Base-by-base conservation (phyloP, 2,329 filamentous ascomycete species). In the Ophiostoma novo-ulmi region DNA sequence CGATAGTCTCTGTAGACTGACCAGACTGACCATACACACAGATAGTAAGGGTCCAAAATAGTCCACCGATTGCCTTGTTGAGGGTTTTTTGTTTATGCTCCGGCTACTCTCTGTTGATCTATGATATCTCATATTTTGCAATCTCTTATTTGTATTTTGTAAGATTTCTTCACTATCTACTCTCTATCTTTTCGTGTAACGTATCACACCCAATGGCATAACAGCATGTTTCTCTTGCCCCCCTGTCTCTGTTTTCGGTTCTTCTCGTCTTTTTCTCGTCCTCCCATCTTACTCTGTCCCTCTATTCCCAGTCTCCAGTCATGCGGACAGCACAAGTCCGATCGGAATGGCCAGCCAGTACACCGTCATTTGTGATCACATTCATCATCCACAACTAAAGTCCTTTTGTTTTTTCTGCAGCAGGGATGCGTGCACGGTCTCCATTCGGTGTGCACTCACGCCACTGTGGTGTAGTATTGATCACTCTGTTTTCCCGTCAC, bases 361-460 rank as follows among this genome's bases (percentile, higher is more conserved):
- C 63, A 65, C 63, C 63, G 63, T 65, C 63, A 65, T 65, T 65
- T 65, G 14, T 64, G 63, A 39, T 39, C 63, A 41, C 63, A 64
- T 14, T 64, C 11, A 31, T 36, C 35, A 31, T 31, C 17, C 8
- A n/a, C 7, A 39, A n/a, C 36, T 8, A 35, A 31, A 63, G 58
- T 35, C 22, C 22, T 17, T 17, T 35, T 63, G 22, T 35, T 26
- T 22, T 22, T 7, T 35, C 63, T 65, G 63, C 63, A 65, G 63
- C 35, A 38, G 36, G 63, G 63, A 22, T 39, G 35, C n/a, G 63
- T 39, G 63, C 63, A 65, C 36, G 63, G 63, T 39, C 20, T 65
- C 36, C 35, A 38, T 39, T 65, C 36, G 61, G 63, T 65, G 63
- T 39, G 63, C 63, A 65, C 26, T 63, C 58, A 63, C 58, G 58